Base-by-base conservation (phyloP, 2,329 filamentous ascomycete species). In the Aspergillus ibericus region DNA sequence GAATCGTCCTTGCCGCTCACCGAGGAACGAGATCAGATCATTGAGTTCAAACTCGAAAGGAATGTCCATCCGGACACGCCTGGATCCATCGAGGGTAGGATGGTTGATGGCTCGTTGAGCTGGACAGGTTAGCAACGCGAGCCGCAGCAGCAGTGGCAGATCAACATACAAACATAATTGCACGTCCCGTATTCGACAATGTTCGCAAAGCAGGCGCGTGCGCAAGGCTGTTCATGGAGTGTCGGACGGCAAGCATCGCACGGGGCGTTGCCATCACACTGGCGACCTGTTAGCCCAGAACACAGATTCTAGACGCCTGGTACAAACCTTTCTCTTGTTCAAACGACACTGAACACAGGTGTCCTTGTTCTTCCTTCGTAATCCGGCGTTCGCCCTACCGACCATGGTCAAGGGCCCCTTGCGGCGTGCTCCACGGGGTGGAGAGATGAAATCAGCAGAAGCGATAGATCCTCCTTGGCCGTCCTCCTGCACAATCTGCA, bases 91-190 rank as follows among this genome's bases (percentile, higher is more conserved):
- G 10, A 73, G 22, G 1, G 75, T 78, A 7, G 70, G 70, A 47
- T 79, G 77, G 51, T 78, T 78, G 58, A 78, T 69, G 32, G 75
- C 76, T 63, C 73, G 74, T 73, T 78, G 76, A 59, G 77, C 76
- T 78, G 42, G 10, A 20, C n/a, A 10, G 9, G 55, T 74, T 53
- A 72, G 69, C 55, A 53, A 50, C 59, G 13, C 60, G 56, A 27
- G 20, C 12, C 3, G 22, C 15, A 27, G 49, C n/a, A 2, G 12
- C 9, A 48, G 35, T 40, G 8, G 20, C 29, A 38, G 16, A 18
- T 15, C 10, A 48, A 42, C 75, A 55, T 71, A 79, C 77, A 80
- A 50, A 80, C 75, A 58, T 78, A 78, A 58, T 80, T 79, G 65
- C 76, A 78, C 4, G 77, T 77, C 40, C 76, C 77, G 40, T 74